phyloP scores from a whole-genome alignment of 163 green algal genomes.

The Volvox carteri region DNA sequence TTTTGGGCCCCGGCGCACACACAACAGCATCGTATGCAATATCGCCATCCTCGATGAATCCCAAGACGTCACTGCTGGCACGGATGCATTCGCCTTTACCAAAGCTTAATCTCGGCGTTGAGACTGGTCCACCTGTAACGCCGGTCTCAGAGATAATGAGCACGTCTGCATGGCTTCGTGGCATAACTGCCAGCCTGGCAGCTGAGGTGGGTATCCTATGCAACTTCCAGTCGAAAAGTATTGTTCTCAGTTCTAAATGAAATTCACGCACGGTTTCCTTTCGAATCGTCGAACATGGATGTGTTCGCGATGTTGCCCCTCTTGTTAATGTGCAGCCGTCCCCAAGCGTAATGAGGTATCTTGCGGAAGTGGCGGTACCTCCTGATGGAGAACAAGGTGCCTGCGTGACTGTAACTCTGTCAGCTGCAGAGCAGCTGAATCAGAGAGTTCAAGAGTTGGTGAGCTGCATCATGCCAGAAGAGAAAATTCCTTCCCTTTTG shows the following conservation, averaged over 20 bases:
- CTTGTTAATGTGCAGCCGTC: slow-evolving; percentile 26
- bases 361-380: not conserved
- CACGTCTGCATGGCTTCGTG: slow-evolving; percentile 71
- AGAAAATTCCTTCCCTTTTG: not conserved
- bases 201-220: slow-evolving; percentile 16
- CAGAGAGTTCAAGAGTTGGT: slow-evolving; percentile 54
- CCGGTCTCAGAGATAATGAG: slow-evolving; percentile 76
- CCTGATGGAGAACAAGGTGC: not conserved
- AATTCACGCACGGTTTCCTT: not conserved
- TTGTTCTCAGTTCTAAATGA: not conserved
- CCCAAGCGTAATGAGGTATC: not conserved
- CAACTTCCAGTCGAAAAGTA: too few relatives aligned
- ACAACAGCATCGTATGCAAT: not conserved
- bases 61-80: not conserved
- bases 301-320: not conserved
- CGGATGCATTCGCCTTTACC: slow-evolving; percentile 66
- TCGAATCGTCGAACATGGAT: too few relatives aligned
- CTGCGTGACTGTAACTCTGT: not conserved
- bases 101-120: slow-evolving; percentile 60
- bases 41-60: not conserved
- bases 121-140: slow-evolving; percentile 54
- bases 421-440: slow-evolving; percentile 35
- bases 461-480: slow-evolving; percentile 52
- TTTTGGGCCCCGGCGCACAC: slow-evolving; percentile 34
- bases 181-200: slow-evolving; percentile 29